Evolutionary conservation across 2,329 filamentous ascomycete species (phyloP).

Genomic region (Monilinia aucupariae): DNA sequence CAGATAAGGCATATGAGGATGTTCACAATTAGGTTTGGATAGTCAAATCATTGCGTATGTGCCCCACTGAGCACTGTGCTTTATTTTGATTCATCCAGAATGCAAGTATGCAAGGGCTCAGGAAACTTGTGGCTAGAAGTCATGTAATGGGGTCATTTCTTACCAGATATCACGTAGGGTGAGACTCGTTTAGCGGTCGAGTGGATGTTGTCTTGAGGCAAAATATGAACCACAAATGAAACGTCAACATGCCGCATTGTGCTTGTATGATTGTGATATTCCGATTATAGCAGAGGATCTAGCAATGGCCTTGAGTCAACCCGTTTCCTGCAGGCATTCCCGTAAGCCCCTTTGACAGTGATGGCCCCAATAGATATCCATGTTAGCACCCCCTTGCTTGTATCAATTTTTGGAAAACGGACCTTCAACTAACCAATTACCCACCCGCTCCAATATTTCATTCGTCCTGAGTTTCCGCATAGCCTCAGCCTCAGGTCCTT

Average conservation of each 20-base stretch:
- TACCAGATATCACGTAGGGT: not conserved
- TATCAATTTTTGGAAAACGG: constrained; percentile 18
- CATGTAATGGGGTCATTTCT: not conserved
- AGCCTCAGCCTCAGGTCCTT: constrained; percentile 17
- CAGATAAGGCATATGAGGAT: not conserved
- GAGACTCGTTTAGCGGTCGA: not conserved
- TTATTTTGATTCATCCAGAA: not conserved
- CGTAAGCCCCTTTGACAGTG: not conserved
- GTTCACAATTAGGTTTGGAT: constrained; percentile 4
- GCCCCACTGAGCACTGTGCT: not conserved
- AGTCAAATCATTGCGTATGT: not conserved
- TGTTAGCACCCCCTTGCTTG: not conserved
- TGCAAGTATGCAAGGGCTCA: not conserved
- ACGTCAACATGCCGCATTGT: not conserved
- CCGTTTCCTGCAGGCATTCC: not conserved
- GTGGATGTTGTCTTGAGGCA: not conserved
- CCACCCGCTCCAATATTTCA: constrained; percentile 21
- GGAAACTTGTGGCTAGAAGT: not conserved
- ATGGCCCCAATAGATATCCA: not conserved
- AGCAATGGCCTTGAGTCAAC: not conserved
- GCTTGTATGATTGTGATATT: not conserved
- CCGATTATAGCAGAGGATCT: not conserved
- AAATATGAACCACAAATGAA: not conserved
- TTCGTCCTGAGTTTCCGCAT: constrained; percentile 17
- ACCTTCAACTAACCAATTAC: constrained; percentile 23